These are phyloP conservation scores for Bisporella sp. DNA, from an alignment of 2,329 filamentous ascomycete species.

Conservation along the genomic window DNA sequence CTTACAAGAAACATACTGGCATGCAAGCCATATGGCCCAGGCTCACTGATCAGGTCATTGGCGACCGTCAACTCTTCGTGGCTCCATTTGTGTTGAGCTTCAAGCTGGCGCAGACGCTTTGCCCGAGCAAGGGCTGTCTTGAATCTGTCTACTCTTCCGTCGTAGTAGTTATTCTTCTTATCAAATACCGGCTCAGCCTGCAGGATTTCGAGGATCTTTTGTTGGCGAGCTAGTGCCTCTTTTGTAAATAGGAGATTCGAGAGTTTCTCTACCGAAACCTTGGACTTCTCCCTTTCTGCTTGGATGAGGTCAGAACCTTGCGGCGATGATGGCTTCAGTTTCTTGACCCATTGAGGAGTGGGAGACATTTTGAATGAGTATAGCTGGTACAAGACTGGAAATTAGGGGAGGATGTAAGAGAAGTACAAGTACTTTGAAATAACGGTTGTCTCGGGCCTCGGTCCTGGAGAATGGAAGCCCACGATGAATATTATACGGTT, in stretches of 20 bases:
- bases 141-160: conserved; percentile 61
- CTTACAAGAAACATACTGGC: conserved; percentile 60
- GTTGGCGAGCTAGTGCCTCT: conserved; percentile 53
- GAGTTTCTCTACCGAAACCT: conserved; percentile 59
- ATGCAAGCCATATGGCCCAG: conserved; percentile 67
- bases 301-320: conserved; percentile 63
- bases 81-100: conserved; percentile 60
- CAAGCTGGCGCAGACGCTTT: conserved; percentile 62
- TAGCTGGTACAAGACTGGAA: not conserved
- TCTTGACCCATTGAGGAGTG: conserved; percentile 53
- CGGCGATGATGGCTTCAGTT: conserved; percentile 56
- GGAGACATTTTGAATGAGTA: conserved; percentile 20
- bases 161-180: conserved; percentile 72
- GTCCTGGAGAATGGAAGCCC: no score
- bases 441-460: no score
- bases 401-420: no score
- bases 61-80: conserved; percentile 57
- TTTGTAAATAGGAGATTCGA: conserved; percentile 64
- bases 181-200: conserved; percentile 65
- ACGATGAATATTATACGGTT: no score
- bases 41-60: conserved; percentile 64
- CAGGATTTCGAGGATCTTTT: conserved; percentile 56
- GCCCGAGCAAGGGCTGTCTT: conserved; percentile 62
- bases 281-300: conserved; percentile 61
- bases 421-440: no score